These are phyloP conservation scores for Bauhinia variegata DNA, from an alignment of 306 rosid genomes.

Conservation along the genomic window DNA sequence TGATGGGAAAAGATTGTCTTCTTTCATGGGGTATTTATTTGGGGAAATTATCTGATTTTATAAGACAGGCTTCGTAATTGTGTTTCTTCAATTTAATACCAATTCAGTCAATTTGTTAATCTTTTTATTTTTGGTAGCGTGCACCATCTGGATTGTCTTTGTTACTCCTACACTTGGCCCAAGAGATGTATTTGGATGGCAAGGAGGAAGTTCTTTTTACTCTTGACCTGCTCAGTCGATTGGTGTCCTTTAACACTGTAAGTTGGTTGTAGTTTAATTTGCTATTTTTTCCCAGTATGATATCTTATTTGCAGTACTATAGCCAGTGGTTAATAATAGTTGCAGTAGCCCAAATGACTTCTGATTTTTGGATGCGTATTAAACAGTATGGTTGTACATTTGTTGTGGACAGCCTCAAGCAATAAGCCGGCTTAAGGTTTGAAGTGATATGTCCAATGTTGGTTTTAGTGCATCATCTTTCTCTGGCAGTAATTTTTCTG, in stretches of 20 bases:
- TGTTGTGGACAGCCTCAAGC: conserved; percentile 22
- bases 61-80: background rate
- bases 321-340: conserved; percentile 8
- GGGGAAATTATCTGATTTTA: too few relatives aligned
- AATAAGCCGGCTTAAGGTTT: conserved; percentile 19
- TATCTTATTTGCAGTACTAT: conserved; percentile 22
- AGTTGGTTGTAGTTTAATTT: conserved; percentile 37
- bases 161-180: conserved; percentile 80
- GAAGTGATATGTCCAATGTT: conserved; percentile 3
- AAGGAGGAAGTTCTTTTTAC: conserved; percentile 66
- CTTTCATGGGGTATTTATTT: too few relatives aligned
- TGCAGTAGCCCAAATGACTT: conserved; percentile 21
- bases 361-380: conserved; percentile 7
- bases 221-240: conserved; percentile 81
- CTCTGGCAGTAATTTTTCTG: conserved; percentile 24
- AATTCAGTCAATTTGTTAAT: background rate
- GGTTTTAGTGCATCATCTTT: conserved; percentile 8
- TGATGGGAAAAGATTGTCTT: too few relatives aligned
- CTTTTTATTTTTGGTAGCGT: conserved; percentile 49
- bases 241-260: conserved; percentile 82
- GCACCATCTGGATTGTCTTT: conserved; percentile 72
- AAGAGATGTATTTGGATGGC: conserved; percentile 58
- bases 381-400: conserved; percentile 1
- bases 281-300: conserved; percentile 29
- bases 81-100: conserved; percentile 31